phyloP scores from a whole-genome alignment of 345 rosid genomes.

The Linum tenue region DNA sequence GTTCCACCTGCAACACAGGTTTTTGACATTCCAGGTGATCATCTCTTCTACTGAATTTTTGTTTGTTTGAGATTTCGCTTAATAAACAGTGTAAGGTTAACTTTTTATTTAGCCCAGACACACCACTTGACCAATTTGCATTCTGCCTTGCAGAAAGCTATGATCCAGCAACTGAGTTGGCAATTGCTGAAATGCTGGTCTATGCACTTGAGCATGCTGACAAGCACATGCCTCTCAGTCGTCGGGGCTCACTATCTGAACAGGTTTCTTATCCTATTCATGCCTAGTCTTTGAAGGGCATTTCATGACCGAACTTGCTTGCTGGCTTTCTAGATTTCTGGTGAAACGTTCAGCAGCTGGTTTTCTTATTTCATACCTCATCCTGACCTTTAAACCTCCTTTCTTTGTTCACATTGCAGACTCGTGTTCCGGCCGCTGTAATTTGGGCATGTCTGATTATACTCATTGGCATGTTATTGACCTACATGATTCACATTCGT shows the following conservation, averaged over 20 bases:
- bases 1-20: constrained; percentile 61
- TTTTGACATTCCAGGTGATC: constrained; percentile 77
- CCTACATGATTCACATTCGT: constrained; percentile 1
- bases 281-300: neutral
- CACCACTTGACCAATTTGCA: neutral
- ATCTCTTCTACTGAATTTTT: neutral
- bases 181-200: constrained; percentile 51
- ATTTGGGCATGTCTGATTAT: constrained; percentile 10
- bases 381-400: neutral
- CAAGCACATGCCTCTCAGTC: constrained; percentile 41
- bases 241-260: neutral
- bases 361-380: neutral
- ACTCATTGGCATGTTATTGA: constrained; percentile 15
- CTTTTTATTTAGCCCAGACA: neutral
- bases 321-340: constrained; percentile 3
- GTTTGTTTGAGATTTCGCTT: neutral
- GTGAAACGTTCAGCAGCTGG: neutral
- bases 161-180: constrained; percentile 40
- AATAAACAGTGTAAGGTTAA: neutral
- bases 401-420: constrained; percentile 19
- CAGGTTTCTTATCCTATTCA: neutral
- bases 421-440: neutral
- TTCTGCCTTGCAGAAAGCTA: constrained; percentile 35
- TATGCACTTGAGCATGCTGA: constrained; percentile 78
- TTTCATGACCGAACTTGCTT: constrained; percentile 3